Evolutionary conservation across 2,329 filamentous ascomycete species (phyloP), one percentile per base, ranked within the genome.

Genomic region (Calycina herbarum): DNA sequence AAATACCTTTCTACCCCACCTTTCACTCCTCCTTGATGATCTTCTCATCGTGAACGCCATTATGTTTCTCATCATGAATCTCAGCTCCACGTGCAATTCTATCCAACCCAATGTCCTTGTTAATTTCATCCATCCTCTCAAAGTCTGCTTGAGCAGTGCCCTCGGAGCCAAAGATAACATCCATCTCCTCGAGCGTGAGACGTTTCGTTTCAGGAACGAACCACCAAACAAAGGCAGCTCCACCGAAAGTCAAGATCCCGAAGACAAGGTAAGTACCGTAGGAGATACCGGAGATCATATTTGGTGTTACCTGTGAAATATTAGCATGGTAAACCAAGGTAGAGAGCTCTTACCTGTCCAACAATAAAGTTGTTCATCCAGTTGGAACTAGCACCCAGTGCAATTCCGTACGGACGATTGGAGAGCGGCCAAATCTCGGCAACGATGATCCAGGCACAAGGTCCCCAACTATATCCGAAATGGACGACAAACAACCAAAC

Each of bases 401-500:
- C 83, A 13, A 90, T 89, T 51, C 90, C 90, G 66, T 92, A 91
- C 0, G 90, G 85, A 1, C 89, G 83, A 10, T 86, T 87, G 65
- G 85, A 88, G 5, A 92, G 78, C 0, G 90, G 90, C 87, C 88
- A 93, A 54, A 65, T 65, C 31, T 65, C 64, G 4, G 64, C 59
- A 27, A 65, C 64, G 64, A 93, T 82, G 67, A 92, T 90, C 90
- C 90, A 93, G 0, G 87, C 85, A 71, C 86, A 89, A 2, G 89
- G 90, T 0, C 89, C 89, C 90, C 90, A 93, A 0, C 84, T 87
- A 74, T 91, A 92, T 35, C 88, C 91, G 72, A 93, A 93, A 76
- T 90, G 85, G 35, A 91, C 80, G 33, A 91, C 86, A 69, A 91
- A 93, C 0, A 93, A 81, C 89, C 90, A 93, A 8, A 91, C 86